Conservation (phyloP, 345 rosid species). For the Murraya paniculata region DNA sequence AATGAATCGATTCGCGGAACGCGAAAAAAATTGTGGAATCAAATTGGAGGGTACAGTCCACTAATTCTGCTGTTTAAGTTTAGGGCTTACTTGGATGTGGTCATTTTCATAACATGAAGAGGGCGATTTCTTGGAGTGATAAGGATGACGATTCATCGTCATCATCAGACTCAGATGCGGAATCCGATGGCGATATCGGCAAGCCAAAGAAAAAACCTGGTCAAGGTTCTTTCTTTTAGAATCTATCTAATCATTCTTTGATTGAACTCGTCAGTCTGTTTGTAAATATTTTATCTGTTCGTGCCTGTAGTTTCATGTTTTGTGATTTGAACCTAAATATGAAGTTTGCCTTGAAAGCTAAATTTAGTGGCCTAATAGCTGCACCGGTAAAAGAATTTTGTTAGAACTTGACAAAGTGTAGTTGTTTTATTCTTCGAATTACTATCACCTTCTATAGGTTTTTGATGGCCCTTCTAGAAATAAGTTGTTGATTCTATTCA, state of each 20-base stretch:
- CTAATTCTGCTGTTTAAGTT: neutral
- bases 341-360: neutral
- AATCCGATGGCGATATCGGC: slow-evolving; percentile 18
- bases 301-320: neutral
- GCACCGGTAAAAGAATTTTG: neutral
- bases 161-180: slow-evolving; percentile 39
- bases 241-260: neutral
- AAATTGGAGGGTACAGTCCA: neutral
- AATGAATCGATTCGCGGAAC: neutral
- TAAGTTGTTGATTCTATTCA: neutral
- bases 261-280: neutral
- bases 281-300: neutral
- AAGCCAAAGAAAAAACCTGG: slow-evolving; percentile 20
- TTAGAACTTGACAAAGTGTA: neutral
- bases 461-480: neutral
- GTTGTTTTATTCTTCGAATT: neutral
- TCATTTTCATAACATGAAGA: slow-evolving; percentile 42
- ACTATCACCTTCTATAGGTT: neutral
- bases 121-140: slow-evolving; percentile 54
- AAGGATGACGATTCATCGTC: slow-evolving; percentile 42
- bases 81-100: neutral
- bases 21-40: neutral
- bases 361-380: neutral
- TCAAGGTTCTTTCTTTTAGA: slow-evolving; percentile 19
- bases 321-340: neutral